These are phyloP conservation scores for Trichoderma oligosporum DNA, from an alignment of 2,329 filamentous ascomycete species.

Conservation along the genomic window DNA sequence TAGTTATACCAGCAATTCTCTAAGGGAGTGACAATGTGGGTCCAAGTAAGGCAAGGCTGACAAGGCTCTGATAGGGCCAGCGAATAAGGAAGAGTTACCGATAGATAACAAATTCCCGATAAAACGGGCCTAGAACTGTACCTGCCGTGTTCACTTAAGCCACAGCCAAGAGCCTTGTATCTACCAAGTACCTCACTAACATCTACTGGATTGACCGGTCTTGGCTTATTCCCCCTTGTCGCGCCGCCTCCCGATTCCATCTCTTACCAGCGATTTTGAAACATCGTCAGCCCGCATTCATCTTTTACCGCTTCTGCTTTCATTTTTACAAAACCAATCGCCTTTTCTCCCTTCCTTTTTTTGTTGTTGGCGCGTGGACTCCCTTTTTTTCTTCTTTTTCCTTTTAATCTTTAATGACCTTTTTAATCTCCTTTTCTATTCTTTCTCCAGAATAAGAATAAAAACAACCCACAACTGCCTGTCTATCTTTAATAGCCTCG, in stretches of 20 bases:
- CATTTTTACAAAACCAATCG: background rate
- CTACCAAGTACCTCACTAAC: background rate
- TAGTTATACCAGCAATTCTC: no score
- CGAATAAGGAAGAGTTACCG: constrained; percentile 13
- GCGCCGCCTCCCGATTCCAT: constrained; percentile 7
- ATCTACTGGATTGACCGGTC: constrained; percentile 10
- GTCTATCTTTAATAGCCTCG: background rate
- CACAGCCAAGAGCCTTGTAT: background rate
- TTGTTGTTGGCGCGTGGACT: background rate
- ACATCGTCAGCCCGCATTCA: constrained; percentile 9
- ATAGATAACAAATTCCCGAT: no score
- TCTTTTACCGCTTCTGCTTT: constrained; percentile 5
- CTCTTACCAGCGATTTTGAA: constrained; percentile 14
- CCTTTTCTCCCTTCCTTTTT: background rate
- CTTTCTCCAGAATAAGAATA: background rate
- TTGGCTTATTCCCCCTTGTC: constrained; percentile 9
- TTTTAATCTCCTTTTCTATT: background rate
- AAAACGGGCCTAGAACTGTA: constrained; percentile 11
- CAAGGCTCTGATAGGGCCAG: background rate
- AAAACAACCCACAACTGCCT: background rate
- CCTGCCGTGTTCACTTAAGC: background rate
- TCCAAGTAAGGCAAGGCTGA: background rate
- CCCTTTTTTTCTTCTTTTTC: background rate
- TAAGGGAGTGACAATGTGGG: background rate
- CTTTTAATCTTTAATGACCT: background rate